Conservation (phyloP, 306 rosid genomes). For the Abrus pulchellus region DNA sequence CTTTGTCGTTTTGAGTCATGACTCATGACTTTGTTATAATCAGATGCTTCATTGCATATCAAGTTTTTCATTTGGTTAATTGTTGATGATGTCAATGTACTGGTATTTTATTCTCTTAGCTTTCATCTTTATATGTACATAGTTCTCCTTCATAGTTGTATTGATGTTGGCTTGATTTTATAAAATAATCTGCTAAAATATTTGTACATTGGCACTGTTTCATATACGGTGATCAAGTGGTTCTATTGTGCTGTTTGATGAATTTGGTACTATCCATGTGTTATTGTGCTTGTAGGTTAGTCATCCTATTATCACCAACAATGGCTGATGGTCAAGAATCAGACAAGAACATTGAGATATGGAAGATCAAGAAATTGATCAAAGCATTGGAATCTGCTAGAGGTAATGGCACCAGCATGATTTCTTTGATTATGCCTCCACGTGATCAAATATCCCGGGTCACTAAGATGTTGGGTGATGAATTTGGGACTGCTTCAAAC, state of each 20-base stretch:
- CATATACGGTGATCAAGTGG: background rate
- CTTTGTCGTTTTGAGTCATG: background rate
- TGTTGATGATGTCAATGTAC: no score
- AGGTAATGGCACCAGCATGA: slow-evolving; percentile 90
- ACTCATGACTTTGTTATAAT: background rate
- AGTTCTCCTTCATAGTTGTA: no score
- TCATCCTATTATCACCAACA: background rate
- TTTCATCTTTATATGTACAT: no score
- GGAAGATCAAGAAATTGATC: slow-evolving; percentile 81
- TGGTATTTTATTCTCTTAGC: no score
- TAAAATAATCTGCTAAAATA: no score
- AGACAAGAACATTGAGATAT: slow-evolving; percentile 80
- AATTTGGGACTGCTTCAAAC: slow-evolving; percentile 85
- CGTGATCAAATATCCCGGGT: slow-evolving; percentile 80
- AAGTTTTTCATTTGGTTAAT: no score
- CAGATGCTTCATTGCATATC: background rate
- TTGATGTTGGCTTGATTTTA: no score
- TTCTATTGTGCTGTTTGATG: background rate
- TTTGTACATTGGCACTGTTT: no score
- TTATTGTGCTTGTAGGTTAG: background rate
- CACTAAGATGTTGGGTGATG: slow-evolving; percentile 84
- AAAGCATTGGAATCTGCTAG: slow-evolving; percentile 81
- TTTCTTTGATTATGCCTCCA: slow-evolving; percentile 83
- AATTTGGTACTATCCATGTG: background rate
- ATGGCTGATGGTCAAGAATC: slow-evolving; percentile 78